phyloP scores from a whole-genome alignment of 2,329 filamentous ascomycete genomes.

The Aspergillus vadensis region DNA sequence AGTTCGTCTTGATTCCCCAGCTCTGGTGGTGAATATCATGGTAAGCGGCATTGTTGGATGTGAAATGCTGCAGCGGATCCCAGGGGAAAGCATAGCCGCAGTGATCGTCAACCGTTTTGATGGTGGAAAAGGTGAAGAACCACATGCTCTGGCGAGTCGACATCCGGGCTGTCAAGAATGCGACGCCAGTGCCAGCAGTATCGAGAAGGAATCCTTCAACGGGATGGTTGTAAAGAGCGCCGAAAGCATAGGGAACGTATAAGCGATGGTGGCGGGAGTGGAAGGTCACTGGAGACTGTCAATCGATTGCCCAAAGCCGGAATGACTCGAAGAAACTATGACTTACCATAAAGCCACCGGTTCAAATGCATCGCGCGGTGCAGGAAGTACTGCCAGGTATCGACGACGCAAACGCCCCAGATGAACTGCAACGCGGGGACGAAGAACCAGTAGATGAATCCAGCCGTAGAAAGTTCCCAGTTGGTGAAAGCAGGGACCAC shows the following conservation, averaged over 20 bases:
- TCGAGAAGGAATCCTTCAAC: conserved; percentile 93
- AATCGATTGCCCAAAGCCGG: not conserved
- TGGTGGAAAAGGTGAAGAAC: conserved; percentile 84
- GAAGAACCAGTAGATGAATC: conserved; percentile 74
- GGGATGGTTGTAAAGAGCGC: conserved; percentile 94
- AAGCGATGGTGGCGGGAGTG: conserved; percentile 95
- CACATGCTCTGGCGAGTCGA: conserved; percentile 81
- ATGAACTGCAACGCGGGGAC: conserved; percentile 78
- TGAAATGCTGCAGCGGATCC: conserved; percentile 89
- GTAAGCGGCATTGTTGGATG: conserved; percentile 92
- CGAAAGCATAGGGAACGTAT: conserved; percentile 96
- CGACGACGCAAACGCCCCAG: conserved; percentile 73
- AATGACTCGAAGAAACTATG: not conserved
- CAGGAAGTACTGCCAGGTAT: conserved; percentile 98
- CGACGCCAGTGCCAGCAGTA: conserved; percentile 81
- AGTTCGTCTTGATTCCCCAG: conserved; percentile 85
- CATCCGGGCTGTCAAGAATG: conserved; percentile 79
- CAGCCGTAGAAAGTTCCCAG: conserved; percentile 78
- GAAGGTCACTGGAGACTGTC: conserved; percentile 66
- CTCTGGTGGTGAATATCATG: conserved; percentile 99
- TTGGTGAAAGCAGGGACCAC: conserved; percentile 71
- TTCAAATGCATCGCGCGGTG: conserved; percentile 97
- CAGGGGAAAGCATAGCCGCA: conserved; percentile 95
- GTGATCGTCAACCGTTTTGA: conserved; percentile 98
- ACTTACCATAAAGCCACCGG: conserved; percentile 92